phyloP scores from a whole-genome alignment of 139 green algal species.

The Chlamydomonas incerta region DNA sequence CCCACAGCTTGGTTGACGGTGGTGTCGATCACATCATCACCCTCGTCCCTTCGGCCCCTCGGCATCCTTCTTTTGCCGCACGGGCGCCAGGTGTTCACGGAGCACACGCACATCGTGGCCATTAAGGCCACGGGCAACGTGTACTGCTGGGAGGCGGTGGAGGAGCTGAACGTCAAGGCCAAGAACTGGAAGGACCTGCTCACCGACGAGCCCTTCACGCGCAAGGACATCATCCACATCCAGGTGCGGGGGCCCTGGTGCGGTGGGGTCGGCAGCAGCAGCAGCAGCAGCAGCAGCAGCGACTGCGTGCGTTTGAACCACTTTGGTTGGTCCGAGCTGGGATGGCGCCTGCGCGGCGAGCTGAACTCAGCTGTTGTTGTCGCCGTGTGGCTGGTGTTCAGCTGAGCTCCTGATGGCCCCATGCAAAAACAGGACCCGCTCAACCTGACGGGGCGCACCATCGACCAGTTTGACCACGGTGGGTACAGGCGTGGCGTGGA shows the following conservation, averaged over 20 bases:
- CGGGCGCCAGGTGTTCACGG: slow-evolving; percentile 85
- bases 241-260: slow-evolving; percentile 38
- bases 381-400: no score
- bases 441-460: slow-evolving; percentile 67
- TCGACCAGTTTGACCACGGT: slow-evolving; percentile 93
- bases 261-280: no score
- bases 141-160: slow-evolving; percentile 84
- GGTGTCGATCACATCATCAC: no score
- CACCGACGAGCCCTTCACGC: slow-evolving; percentile 89
- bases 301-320: no score
- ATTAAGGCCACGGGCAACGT: slow-evolving; percentile 88
- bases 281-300: no score
- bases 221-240: slow-evolving; percentile 94
- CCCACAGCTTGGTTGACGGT: no score
- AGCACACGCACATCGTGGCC: slow-evolving; percentile 97
- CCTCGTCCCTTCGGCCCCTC: no score
- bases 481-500: slow-evolving; percentile 50
- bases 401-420: no score
- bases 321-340: no score
- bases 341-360: background rate
- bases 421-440: slow-evolving; percentile 76
- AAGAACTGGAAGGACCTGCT: slow-evolving; percentile 93
- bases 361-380: no score
- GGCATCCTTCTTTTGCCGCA: no score
- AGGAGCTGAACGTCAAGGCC: slow-evolving; percentile 96